A percentile compares a stretch with the other conserved stretches of the same genome.
Evolutionary conservation across 805 yeast species (phyloP).

Genomic region (Alloascoidea hylecoeti): DNA sequence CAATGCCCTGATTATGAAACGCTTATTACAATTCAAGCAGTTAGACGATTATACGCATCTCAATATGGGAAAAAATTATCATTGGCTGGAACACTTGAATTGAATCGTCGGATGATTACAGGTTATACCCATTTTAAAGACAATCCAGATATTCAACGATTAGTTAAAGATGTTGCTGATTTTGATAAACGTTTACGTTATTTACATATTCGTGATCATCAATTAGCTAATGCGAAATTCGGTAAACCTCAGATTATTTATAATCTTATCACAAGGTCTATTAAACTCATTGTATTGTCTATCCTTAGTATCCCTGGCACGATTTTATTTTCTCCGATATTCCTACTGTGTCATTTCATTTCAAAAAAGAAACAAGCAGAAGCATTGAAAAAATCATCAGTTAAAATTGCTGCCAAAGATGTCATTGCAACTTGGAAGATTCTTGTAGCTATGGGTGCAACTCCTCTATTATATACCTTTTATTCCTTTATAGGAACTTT

Average conservation of each 20-base stretch:
- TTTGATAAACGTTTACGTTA: constrained; percentile 57
- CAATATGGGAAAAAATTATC: constrained; percentile 63
- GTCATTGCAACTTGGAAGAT: constrained; percentile 97
- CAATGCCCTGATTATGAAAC: constrained; percentile 85
- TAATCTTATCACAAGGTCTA: constrained; percentile 32
- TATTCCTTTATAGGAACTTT: constrained; percentile 44
- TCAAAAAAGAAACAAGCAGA: constrained; percentile 59
- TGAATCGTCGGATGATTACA: constrained; percentile 73
- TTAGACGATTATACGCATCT: constrained; percentile 76
- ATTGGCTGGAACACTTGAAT: constrained; percentile 72
- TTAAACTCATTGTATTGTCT: constrained; percentile 40
- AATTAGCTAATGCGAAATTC: constrained; percentile 42
- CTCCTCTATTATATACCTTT: constrained; percentile 72
- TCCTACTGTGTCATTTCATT: constrained; percentile 59
- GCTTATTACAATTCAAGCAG: constrained; percentile 82
- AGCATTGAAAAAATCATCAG: constrained; percentile 79
- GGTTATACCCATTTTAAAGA: constrained; percentile 69
- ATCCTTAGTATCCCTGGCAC: constrained; percentile 79
- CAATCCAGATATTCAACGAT: constrained; percentile 47
- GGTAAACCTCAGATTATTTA: constrained; percentile 34
- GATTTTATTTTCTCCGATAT: constrained; percentile 77
- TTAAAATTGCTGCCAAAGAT: constrained; percentile 83
- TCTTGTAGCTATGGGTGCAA: constrained; percentile 73
- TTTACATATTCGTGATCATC: constrained; percentile 59
- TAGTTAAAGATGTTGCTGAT: constrained; percentile 47